Conservation (phyloP, 148 eudicot species). For the Rhododendron williamsianum region DNA sequence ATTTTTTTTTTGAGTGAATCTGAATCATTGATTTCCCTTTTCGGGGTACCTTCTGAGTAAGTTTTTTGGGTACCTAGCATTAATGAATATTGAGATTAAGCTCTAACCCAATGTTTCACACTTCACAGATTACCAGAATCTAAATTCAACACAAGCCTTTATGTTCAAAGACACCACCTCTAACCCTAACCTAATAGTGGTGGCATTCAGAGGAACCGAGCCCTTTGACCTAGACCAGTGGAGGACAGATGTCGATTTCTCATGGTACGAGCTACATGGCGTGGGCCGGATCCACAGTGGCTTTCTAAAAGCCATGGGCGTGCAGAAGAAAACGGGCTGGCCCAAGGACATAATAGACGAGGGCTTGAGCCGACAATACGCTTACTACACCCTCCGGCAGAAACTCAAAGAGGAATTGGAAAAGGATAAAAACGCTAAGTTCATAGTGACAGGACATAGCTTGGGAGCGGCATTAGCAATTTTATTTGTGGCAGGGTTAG, state of each 20-base stretch:
- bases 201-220: slow-evolving; percentile 68
- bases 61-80: too few relatives aligned
- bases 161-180: slow-evolving; percentile 35
- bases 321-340: slow-evolving; percentile 40
- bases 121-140: slow-evolving; percentile 32
- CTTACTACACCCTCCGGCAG: slow-evolving; percentile 55
- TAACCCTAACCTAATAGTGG: slow-evolving; percentile 38
- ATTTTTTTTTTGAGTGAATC: background rate
- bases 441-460: slow-evolving; percentile 66
- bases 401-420: slow-evolving; percentile 26
- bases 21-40: too few relatives aligned
- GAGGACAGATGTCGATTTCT: slow-evolving; percentile 59
- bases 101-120: background rate
- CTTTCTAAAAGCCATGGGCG: slow-evolving; percentile 70
- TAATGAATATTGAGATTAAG: too few relatives aligned
- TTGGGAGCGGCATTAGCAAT: slow-evolving; percentile 78
- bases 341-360: slow-evolving; percentile 34
- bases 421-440: slow-evolving; percentile 36
- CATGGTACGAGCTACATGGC: slow-evolving; percentile 40
- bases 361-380: slow-evolving; percentile 20
- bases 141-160: slow-evolving; percentile 41
- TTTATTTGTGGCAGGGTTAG: slow-evolving; percentile 41
- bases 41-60: too few relatives aligned
- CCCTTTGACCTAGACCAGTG: slow-evolving; percentile 49
- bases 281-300: slow-evolving; percentile 66